Evolutionary conservation across 805 yeast genomes (phyloP), one percentile per base, ranked within the genome.

Genomic region (Novakomyces olei): DNA sequence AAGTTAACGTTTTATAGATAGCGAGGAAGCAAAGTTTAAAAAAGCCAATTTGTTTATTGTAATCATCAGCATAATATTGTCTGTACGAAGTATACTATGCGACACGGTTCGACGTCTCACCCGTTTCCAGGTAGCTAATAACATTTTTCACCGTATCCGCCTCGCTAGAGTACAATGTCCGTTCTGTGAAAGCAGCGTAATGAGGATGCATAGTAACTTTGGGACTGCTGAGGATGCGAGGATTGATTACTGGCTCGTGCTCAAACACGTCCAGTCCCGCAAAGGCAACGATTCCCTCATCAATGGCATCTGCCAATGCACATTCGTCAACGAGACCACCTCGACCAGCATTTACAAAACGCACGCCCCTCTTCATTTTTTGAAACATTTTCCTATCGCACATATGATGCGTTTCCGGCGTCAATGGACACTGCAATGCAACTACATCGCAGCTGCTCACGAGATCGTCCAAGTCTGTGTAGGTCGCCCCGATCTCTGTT

Each of bases 261-360:
- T 68, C 74, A 42, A 61, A 69, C n/a, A 69, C 76, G 39, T 69
- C 76, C 2, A 68, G 49, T 2, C 72, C 76, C 29, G 59, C 68
- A 4, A 63, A 51, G 5, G 60, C 55, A 12, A 69, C 50, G 42
- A 66, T 61, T 19, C 72, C 72, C 10, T 53, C 44, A 37, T 63
- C 58, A 27, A 69, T 49, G 3, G 61, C 58, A 18, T 51, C 53
- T 1, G 57, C 58, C 26, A 69, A 51, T 4, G 65, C 67, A 17
- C 48, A 46, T 45, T 69, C 74, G 43, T 69, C 66, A 37, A 69
- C 56, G 15, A 69, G 58, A 2, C 72, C 67, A 1, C 76, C 76
- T 29, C 76, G 55, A 10, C 74, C 72, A 20, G 70, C 66, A 49
- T 69, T 69, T 37, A 69, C 58, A 26, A 69, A 47, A 16, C 63